Evolutionary conservation across 495 filamentous ascomycete genomes (phyloP).

Genomic region (Neurospora hispaniola): DNA sequence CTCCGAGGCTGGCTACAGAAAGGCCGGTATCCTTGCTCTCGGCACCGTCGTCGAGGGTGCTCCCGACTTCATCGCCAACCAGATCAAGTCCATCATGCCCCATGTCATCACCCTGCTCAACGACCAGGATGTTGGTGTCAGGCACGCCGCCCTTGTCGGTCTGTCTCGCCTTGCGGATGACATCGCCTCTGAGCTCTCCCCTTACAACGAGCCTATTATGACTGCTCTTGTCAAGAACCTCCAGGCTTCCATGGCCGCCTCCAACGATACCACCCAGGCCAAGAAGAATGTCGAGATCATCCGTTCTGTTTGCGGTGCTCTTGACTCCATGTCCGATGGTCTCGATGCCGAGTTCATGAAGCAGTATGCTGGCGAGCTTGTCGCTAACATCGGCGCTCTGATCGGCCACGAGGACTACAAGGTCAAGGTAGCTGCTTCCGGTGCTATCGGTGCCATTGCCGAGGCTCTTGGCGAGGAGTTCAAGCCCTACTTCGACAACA

Average conservation of each 20-base stretch:
- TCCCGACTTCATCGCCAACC: slow-evolving; percentile 88
- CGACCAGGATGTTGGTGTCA: slow-evolving; percentile 70
- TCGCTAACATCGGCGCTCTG: slow-evolving; percentile 71
- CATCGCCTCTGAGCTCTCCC: slow-evolving; percentile 74
- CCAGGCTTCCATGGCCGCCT: slow-evolving; percentile 53
- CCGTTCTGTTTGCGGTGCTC: slow-evolving; percentile 77
- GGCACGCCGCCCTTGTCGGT: slow-evolving; percentile 74
- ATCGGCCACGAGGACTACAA: slow-evolving; percentile 76
- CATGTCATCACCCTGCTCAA: slow-evolving; percentile 74
- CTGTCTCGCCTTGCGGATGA: slow-evolving; percentile 88
- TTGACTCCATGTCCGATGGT: slow-evolving; percentile 85
- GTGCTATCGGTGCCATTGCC: slow-evolving; percentile 83
- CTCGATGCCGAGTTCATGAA: slow-evolving; percentile 75
- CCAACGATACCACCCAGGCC: slow-evolving; percentile 39
- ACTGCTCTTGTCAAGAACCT: slow-evolving; percentile 78
- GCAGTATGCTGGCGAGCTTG: slow-evolving; percentile 68
- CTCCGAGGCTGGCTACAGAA: slow-evolving; percentile 62
- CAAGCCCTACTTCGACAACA: slow-evolving; percentile 77
- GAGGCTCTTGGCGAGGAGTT: slow-evolving; percentile 72
- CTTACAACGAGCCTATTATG: slow-evolving; percentile 73
- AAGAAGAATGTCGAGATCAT: slow-evolving; percentile 74
- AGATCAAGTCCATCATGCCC: slow-evolving; percentile 78
- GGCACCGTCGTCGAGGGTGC: slow-evolving; percentile 95
- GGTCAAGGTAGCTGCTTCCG: slow-evolving; percentile 78
- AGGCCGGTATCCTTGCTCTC: slow-evolving; percentile 82